Evolutionary conservation across 306 rosid species (phyloP).

Genomic region (Glycyrrhiza uralensis): DNA sequence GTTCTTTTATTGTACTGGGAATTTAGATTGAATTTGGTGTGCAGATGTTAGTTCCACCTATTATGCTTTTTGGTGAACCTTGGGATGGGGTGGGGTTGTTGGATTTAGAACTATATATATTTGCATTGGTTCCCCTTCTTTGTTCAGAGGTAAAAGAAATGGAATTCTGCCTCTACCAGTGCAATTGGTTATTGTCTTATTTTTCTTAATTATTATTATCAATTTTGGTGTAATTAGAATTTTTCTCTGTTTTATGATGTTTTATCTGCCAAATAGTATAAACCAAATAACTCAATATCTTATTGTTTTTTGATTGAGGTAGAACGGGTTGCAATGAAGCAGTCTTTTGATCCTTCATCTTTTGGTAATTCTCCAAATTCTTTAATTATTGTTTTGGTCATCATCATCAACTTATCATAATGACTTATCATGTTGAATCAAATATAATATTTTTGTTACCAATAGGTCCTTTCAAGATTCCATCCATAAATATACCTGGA

Average conservation of each 20-base stretch:
- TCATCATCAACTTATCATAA: not conserved
- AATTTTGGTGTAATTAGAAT: not conserved
- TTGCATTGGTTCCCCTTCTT: not conserved
- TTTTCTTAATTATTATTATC: not conserved
- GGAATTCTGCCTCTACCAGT: not conserved
- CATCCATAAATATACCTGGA: conserved; percentile 43
- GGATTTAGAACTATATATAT: not conserved
- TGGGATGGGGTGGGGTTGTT: not conserved
- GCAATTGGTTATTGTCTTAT: not conserved
- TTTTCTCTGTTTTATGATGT: conserved; percentile 8
- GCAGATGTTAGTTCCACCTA: not conserved
- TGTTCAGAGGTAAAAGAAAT: not conserved
- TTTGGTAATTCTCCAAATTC: conserved; percentile 41
- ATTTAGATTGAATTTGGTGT: not conserved
- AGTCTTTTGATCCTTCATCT: conserved; percentile 42
- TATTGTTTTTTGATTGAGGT: conserved; percentile 11
- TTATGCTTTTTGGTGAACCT: not conserved
- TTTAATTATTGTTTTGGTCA: not conserved
- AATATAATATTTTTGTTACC: not conserved
- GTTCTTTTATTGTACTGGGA: not conserved
- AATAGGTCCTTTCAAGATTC: conserved; percentile 53
- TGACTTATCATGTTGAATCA: conserved; percentile 4
- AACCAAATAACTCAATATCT: conserved; percentile 5
- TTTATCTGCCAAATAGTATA: conserved; percentile 10
- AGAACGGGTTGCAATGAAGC: conserved; percentile 68